Percentiles rank a stretch among this genome's conserved stretches.
phyloP scores from a whole-genome alignment of 1,284 basidiomycete species.

The Leucoagaricus sp. region DNA sequence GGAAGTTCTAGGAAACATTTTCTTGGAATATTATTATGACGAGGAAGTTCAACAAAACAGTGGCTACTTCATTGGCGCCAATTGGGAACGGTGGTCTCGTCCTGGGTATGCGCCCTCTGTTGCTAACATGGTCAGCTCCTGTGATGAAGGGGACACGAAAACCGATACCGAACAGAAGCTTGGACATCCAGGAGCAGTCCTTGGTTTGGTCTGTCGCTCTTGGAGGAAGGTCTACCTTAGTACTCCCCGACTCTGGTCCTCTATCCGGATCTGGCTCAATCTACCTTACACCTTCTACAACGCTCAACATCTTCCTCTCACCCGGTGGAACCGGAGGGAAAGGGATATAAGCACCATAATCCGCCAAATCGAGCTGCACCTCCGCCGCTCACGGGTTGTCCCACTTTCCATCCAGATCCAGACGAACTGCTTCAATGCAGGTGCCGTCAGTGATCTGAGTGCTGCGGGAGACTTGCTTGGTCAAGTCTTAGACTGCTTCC shows the following conservation, averaged over 20 bases:
- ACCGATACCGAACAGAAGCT: conserved; percentile 3
- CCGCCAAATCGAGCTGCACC: conserved; percentile 10
- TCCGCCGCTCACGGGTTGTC: conserved; percentile 7
- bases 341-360: conserved; percentile 6
- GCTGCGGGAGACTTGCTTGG: conserved; percentile 2
- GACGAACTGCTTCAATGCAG: conserved; percentile 10
- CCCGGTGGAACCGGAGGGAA: conserved; percentile 7
- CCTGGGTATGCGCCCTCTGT: conserved; percentile 2
- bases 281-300: conserved; percentile 12
- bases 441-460: not conserved
- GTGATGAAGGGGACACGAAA: not conserved
- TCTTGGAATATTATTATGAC: conserved; percentile 16
- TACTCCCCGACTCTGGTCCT: conserved; percentile 25
- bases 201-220: conserved; percentile 25
- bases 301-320: not conserved
- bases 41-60: conserved; percentile 15
- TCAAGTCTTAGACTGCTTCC: conserved; percentile 5
- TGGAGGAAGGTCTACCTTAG: conserved; percentile 25
- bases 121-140: not conserved
- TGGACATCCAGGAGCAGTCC: conserved; percentile 10
- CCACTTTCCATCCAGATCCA: conserved; percentile 14
- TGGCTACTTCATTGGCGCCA: conserved; percentile 15
- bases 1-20: conserved; percentile 14
- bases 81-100: conserved; percentile 12
- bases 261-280: conserved; percentile 19